These are phyloP conservation scores for Acanthamoeba rhysodes DNA, from an alignment of 208 protist species.

Conservation along the genomic window DNA sequence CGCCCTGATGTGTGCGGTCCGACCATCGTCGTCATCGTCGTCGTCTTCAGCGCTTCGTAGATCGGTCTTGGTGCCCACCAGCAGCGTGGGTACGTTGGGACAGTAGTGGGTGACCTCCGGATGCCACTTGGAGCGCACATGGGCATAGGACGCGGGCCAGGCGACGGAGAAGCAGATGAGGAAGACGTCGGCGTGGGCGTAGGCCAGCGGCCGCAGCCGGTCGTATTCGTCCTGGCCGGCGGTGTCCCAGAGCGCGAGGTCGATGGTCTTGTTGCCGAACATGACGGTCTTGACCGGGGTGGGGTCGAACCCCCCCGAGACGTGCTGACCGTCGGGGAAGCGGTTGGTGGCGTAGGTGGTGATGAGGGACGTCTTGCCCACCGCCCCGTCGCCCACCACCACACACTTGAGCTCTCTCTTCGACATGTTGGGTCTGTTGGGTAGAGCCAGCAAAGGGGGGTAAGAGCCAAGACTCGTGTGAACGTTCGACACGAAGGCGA, in stretches of 20 bases:
- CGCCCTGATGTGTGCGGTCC: background rate
- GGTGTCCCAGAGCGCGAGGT: background rate
- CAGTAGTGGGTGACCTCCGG: background rate
- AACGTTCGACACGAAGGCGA: too few species aligned
- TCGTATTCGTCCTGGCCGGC: background rate
- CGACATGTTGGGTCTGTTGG: too few species aligned
- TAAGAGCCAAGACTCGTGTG: too few species aligned
- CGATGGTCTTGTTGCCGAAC: background rate
- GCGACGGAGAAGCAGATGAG: constrained; percentile 23
- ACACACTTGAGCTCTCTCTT: background rate
- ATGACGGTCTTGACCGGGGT: background rate
- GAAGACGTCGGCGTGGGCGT: background rate
- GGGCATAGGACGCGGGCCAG: background rate
- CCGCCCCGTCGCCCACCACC: background rate
- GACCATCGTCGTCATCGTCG: background rate
- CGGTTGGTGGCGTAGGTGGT: background rate
- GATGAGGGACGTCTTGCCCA: background rate
- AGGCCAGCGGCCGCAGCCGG: background rate
- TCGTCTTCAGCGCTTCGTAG: background rate
- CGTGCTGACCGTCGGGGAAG: too few species aligned
- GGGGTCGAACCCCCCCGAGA: too few species aligned
- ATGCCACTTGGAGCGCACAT: background rate
- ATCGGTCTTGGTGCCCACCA: constrained; percentile 20
- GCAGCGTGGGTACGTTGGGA: background rate
- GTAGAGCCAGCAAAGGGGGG: too few species aligned